Conservation (phyloP, 495 filamentous ascomycete species). For the Aspergillus nidulans region DNA sequence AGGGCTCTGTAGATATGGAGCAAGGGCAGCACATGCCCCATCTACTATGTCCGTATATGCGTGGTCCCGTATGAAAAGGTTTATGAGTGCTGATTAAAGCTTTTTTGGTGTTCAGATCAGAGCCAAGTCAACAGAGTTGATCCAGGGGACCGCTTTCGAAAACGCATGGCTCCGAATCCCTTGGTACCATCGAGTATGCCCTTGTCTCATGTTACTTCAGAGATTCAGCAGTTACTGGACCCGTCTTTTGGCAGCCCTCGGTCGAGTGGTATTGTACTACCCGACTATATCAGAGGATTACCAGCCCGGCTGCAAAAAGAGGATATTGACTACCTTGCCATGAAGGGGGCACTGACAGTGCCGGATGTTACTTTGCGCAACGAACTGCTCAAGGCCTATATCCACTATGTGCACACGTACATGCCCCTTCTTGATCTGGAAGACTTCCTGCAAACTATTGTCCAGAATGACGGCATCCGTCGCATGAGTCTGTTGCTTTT, state of each 20-base stretch:
- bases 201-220: conserved; percentile 33
- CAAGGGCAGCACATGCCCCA: conserved; percentile 48
- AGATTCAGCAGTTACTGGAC: conserved; percentile 40
- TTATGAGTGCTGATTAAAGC: conserved; percentile 4
- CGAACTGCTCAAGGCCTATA: conserved; percentile 67
- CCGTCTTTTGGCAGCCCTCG: conserved; percentile 30
- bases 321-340: conserved; percentile 68
- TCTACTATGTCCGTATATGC: conserved; percentile 38
- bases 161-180: conserved; percentile 36
- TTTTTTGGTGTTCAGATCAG: conserved; percentile 31
- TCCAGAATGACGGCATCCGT: conserved; percentile 57
- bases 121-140: conserved; percentile 33
- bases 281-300: conserved; percentile 69
- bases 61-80: not conserved
- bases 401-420: conserved; percentile 82
- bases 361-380: conserved; percentile 64
- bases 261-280: conserved; percentile 41
- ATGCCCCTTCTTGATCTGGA: conserved; percentile 82
- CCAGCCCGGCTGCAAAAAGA: conserved; percentile 64
- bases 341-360: conserved; percentile 70
- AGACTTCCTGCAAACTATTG: conserved; percentile 64
- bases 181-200: conserved; percentile 36
- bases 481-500: conserved; percentile 76
- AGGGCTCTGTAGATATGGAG: conserved; percentile 38
- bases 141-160: conserved; percentile 29